Base-by-base conservation (phyloP, 306 rosid genomes). In the Calophaca sinica region DNA sequence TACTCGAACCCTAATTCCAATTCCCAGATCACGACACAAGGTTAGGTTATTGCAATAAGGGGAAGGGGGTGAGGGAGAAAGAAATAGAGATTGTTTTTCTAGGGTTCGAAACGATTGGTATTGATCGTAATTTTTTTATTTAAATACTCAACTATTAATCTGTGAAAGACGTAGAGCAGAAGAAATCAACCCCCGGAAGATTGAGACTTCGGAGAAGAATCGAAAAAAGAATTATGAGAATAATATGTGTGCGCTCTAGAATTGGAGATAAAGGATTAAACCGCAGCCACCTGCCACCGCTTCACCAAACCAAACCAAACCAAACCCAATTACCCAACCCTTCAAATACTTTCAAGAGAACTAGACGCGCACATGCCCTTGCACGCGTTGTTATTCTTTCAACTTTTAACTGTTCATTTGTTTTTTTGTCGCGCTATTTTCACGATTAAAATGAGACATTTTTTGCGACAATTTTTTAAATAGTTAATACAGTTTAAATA, bases 1-100 rank as follows among this genome's bases (percentile, higher is more conserved):
- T n/a, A 7, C 13, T 9, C 5, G 48, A 84, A 81, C 85, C 83
- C 88, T 81, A 63, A 45, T 42, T 42, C 57, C 11, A 49, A 52
- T 46, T 59, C 54, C 29, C 51, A 54, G 63, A 79, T 74, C 72
- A 35, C 52, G 11, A n/a, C 7, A 53, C 53, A 0, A 29, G 26
- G 31, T 62, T 35, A 26, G 62, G 45, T 52, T 62, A 50, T 7
- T 38, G 52, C 12, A 28, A 53, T 15, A 28, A 7, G 50, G 10
- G 4, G 53, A 36, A 5, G 26, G 20, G 42, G 49, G 6, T 8
- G 62, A 35, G 33, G 9, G 46, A 5, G 48, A 14, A 35, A 4
- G 1, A 20, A 20, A 20, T 20, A 20, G 68, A 15, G 11, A 39
- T 63, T 42, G 14, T 2, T 0, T 4, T 60, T 77, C 48, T 77